Evolutionary conservation across 495 filamentous ascomycete species (phyloP).

Genomic region (Neurospora sp.): DNA sequence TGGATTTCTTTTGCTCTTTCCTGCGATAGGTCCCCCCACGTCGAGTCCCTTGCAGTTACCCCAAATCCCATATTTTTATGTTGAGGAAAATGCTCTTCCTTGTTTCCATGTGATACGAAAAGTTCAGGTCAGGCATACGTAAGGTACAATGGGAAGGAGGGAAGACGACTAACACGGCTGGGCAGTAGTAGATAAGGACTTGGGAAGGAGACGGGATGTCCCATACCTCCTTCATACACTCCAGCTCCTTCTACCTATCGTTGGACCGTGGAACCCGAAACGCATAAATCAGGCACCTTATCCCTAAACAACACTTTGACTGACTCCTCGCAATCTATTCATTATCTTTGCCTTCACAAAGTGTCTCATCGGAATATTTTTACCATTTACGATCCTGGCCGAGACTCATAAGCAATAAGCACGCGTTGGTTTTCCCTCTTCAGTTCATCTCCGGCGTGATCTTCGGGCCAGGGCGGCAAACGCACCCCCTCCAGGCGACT

Average conservation of each 20-base stretch:
- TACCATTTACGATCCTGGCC: not conserved
- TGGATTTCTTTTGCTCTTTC: not conserved
- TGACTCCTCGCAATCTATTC: not conserved
- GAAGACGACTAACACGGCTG: not conserved
- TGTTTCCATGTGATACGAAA: not conserved
- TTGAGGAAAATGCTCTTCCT: not conserved
- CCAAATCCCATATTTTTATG: not conserved
- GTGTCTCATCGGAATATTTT: not conserved
- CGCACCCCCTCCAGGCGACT: not conserved
- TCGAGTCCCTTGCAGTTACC: not conserved
- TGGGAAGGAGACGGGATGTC: not conserved
- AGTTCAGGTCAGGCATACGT: not conserved
- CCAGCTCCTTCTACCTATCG: not conserved
- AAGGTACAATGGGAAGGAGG: not conserved
- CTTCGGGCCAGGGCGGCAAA: not conserved
- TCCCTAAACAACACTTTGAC: not conserved
- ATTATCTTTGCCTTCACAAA: not conserved
- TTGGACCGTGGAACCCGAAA: not conserved
- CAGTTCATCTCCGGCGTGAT: not conserved
- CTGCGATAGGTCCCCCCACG: not conserved
- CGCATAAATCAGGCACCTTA: not conserved
- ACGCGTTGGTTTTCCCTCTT: not conserved
- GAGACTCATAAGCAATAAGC: not conserved
- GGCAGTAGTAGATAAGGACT: not conserved
- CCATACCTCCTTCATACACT: not conserved